Evolutionary conservation across 345 rosid genomes (phyloP), one percentile per base, ranked within the genome.

Genomic region (Aquilaria sinensis): DNA sequence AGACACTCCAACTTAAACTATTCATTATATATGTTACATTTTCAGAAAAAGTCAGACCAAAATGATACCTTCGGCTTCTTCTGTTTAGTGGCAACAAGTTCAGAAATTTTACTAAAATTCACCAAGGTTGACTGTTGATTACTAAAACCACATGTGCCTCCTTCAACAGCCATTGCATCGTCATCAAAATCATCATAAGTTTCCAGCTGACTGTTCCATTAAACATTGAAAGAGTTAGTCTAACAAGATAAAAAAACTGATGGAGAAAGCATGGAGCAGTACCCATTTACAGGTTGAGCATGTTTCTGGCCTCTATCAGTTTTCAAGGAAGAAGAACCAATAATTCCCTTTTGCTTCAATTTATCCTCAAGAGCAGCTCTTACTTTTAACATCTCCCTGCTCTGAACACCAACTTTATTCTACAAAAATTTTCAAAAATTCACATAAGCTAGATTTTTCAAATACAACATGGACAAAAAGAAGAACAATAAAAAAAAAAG

Each of bases 341-440:
- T 57, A 31, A 72, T 71, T 65, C 85, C 85, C 65, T 74, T 85
- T 74, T 77, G 79, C 80, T 79, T 93, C 74, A 89, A 61, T 63
- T 85, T 93, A 73, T 86, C 90, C 63, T 88, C 96, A 47, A 93
- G 86, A 16, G 84, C 85, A 48, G 97, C 97, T 80, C 98, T 81
- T 31, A 88, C 77, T 70, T 81, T 82, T 55, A 93, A 62, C 97
- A 93, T 93, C 76, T 90, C 82, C 79, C 66, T 74, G 79, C 98
- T 89, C 69, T 87, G 87, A 14, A 76, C 53, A 74, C 83, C 86
- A 74, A 84, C 82, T 65, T 78, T 77, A 71, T 77, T 79, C 49
- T 60, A 78, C 97, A 86, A 85, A 77, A 65, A 75, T 54, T 67
- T 62, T 63, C 12, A 31, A 9, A 15, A 58, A 16, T 58, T 65